A percentile compares a stretch with the other conserved stretches of the same genome.
Conservation (phyloP, 2,329 filamentous ascomycete species). For the Penicillium palitans region DNA sequence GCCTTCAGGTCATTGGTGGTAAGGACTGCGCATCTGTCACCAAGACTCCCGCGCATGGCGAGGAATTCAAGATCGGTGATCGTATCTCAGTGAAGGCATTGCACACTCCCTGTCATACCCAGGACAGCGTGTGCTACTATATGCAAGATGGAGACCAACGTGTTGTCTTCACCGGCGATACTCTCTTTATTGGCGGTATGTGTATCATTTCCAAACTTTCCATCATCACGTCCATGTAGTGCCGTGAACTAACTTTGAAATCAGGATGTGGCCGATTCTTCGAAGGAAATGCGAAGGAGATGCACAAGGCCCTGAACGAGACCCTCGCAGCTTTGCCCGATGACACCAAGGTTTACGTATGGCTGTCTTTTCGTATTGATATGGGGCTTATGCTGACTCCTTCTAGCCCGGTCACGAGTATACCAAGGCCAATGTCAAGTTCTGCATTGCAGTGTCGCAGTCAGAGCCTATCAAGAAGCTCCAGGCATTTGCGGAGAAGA, state of each 20-base stretch:
- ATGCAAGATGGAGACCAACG: slow-evolving; percentile 73
- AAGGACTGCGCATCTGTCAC: slow-evolving; percentile 81
- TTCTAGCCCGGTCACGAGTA: slow-evolving; percentile 89
- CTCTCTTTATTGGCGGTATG: slow-evolving; percentile 85
- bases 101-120: slow-evolving; percentile 97
- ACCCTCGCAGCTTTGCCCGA: slow-evolving; percentile 77
- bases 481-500: slow-evolving; percentile 71
- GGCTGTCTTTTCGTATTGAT: slow-evolving; percentile 43
- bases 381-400: slow-evolving; percentile 4
- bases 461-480: slow-evolving; percentile 76
- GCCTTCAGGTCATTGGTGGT: slow-evolving; percentile 80
- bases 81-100: slow-evolving; percentile 78
- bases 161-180: slow-evolving; percentile 94
- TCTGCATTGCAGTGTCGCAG: slow-evolving; percentile 73
- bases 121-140: slow-evolving; percentile 96
- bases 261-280: slow-evolving; percentile 93
- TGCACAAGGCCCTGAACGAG: slow-evolving; percentile 90
- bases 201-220: not conserved
- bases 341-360: slow-evolving; percentile 86
- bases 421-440: slow-evolving; percentile 94
- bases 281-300: slow-evolving; percentile 83
- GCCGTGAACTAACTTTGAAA: not conserved
- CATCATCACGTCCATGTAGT: not conserved
- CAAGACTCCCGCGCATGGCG: slow-evolving; percentile 70
- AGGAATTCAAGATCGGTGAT: slow-evolving; percentile 77